Conservation (phyloP, 192 early-diverging fungal species). For the Cladochytrium replicatum region DNA sequence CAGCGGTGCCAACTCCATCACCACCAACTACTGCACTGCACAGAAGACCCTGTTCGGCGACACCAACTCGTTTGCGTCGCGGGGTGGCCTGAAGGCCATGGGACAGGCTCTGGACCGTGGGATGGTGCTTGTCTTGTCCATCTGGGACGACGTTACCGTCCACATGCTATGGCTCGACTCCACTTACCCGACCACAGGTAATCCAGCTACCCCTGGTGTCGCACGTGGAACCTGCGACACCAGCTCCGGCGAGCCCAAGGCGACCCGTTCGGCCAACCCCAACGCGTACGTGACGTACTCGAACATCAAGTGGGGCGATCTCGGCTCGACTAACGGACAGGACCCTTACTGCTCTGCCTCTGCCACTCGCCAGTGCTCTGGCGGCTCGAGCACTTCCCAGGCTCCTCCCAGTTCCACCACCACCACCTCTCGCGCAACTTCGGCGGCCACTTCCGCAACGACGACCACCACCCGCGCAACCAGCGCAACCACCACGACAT, state of each 20-base stretch:
- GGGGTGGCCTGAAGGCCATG: conserved; percentile 23
- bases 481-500: too few species aligned
- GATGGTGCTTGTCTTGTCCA: conserved; percentile 23
- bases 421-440: background rate
- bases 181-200: conserved; percentile 8
- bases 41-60: conserved; percentile 22
- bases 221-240: conserved; percentile 17
- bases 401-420: background rate
- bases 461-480: background rate
- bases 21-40: conserved; percentile 14
- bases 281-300: conserved; percentile 18
- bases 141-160: conserved; percentile 23
- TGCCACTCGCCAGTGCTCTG: too few species aligned
- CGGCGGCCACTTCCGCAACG: background rate
- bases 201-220: conserved; percentile 10
- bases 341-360: background rate
- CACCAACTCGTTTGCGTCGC: conserved; percentile 13
- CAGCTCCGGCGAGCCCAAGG: conserved; percentile 8
- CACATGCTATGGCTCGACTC: conserved; percentile 35
- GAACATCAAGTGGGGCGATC: conserved; percentile 22
- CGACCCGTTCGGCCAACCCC: background rate
- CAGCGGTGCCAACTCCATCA: conserved; percentile 16
- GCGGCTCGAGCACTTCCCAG: too few species aligned
- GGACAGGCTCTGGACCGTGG: conserved; percentile 15
- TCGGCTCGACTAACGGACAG: conserved; percentile 15